Conservation (phyloP, 2,329 filamentous ascomycete genomes). For the Nannizziopsis barbatae region DNA sequence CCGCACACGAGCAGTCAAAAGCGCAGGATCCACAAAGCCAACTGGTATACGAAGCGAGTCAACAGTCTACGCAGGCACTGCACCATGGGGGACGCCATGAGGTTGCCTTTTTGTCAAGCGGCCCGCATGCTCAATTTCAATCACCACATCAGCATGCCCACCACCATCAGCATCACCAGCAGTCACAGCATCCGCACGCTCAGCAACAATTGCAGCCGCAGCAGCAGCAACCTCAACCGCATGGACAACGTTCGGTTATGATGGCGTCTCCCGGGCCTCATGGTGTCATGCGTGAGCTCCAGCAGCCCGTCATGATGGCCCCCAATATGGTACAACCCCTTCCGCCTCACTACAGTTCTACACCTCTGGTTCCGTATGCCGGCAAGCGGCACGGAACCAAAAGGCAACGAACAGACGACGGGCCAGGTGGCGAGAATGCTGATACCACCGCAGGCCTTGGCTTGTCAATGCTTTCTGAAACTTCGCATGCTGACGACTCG, state of each 20-base stretch:
- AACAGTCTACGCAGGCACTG: conserved; percentile 28
- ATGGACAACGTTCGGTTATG: conserved; percentile 23
- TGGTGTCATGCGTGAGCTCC: conserved; percentile 23
- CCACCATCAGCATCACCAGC: conserved; percentile 15
- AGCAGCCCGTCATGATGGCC: conserved; percentile 22
- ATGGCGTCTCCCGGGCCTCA: conserved; percentile 25
- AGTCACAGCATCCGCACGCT: conserved; percentile 23
- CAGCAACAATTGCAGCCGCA: conserved; percentile 29
- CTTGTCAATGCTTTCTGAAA: conserved; percentile 26
- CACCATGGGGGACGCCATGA: conserved; percentile 28
- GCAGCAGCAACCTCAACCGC: conserved; percentile 18
- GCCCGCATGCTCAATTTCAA: conserved; percentile 24
- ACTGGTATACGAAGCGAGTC: conserved; percentile 49
- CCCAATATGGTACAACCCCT: conserved; percentile 27
- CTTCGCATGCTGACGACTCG: conserved; percentile 22
- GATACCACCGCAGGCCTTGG: conserved; percentile 23
- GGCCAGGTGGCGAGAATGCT: conserved; percentile 16
- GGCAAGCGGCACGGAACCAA: conserved; percentile 26
- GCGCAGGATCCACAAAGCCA: conserved; percentile 53
- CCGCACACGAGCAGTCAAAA: conserved; percentile 55
- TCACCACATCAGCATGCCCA: conserved; percentile 29
- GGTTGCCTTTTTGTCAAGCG: conserved; percentile 25
- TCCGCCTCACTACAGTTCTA: conserved; percentile 27
- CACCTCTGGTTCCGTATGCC: conserved; percentile 23
- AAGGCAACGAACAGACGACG: conserved; percentile 26